phyloP scores from a whole-genome alignment of 768 basidiomycete species.

The Lactarius indigo region DNA sequence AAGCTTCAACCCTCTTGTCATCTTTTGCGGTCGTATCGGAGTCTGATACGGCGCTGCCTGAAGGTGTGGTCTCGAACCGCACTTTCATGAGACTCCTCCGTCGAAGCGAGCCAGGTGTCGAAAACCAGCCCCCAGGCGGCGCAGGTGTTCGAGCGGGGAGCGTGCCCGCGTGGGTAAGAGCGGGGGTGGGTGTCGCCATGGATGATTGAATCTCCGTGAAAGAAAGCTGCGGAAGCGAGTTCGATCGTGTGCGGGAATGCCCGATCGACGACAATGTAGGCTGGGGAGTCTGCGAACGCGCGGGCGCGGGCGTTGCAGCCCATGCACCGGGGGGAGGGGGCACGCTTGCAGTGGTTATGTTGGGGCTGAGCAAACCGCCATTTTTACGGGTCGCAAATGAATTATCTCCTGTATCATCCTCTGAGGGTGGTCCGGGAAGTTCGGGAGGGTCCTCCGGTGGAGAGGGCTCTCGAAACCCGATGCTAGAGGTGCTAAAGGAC shows the following conservation, averaged over 20 bases:
- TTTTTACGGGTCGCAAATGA: conserved; percentile 28
- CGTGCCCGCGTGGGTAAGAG: conserved; percentile 18
- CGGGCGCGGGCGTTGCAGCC: conserved; percentile 39
- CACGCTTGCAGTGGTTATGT: conserved; percentile 40
- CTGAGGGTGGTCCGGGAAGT: conserved; percentile 57
- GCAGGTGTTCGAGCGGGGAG: conserved; percentile 40
- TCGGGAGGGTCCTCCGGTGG: conserved; percentile 61
- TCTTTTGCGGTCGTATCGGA: conserved; percentile 22
- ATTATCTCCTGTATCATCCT: conserved; percentile 41
- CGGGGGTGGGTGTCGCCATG: not conserved
- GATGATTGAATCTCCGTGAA: conserved; percentile 3
- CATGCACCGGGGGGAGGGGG: conserved; percentile 47
- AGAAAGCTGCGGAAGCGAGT: conserved; percentile 24
- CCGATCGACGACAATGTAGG: conserved; percentile 5
- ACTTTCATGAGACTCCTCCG: conserved; percentile 63
- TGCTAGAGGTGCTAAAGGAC: conserved; percentile 40
- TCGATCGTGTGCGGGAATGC: conserved; percentile 18
- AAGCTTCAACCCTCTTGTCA: not conserved
- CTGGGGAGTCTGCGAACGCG: conserved; percentile 23
- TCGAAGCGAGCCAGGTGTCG: conserved; percentile 46
- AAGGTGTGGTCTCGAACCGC: conserved; percentile 54
- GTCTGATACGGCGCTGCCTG: conserved; percentile 32
- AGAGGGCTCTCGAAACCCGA: conserved; percentile 48
- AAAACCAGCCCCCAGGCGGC: conserved; percentile 44
- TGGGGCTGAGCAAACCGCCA: conserved; percentile 28